Evolutionary conservation across 1,139 yeast genomes (phyloP).

Genomic region (Kodamaea fungicola): DNA sequence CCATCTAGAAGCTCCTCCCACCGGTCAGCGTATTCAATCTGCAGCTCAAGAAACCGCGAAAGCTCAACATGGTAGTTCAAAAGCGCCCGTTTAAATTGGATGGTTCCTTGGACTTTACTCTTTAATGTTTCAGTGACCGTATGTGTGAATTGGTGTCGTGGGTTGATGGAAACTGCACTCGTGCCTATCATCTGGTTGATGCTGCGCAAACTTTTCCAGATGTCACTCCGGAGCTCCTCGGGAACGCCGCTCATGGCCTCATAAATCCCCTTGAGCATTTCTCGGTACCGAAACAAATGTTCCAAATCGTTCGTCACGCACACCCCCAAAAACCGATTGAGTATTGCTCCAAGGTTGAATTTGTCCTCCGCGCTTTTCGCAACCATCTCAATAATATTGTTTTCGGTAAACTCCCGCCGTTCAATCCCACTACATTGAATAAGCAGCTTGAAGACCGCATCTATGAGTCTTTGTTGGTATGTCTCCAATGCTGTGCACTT

Average conservation of each 20-base stretch:
- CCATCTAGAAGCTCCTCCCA: constrained; percentile 16
- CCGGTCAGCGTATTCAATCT: constrained; percentile 12
- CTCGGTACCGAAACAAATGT: constrained; percentile 7
- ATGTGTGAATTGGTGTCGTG: neutral
- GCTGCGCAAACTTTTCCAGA: no score
- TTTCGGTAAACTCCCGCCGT: constrained; percentile 1
- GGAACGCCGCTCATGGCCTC: neutral
- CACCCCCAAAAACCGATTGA: constrained; percentile 2
- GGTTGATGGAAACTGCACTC: no score
- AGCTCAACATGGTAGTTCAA: constrained; percentile 1
- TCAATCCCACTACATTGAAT: constrained; percentile 7
- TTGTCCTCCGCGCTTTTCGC: constrained; percentile 14
- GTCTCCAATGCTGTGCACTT: neutral
- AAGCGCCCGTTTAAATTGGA: constrained; percentile 3
- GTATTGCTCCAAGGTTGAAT: constrained; percentile 14
- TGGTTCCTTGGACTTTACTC: constrained; percentile 1
- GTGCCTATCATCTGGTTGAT: no score
- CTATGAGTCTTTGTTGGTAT: constrained; percentile 5
- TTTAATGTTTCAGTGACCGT: constrained; percentile 1
- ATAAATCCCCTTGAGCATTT: constrained; percentile 3
- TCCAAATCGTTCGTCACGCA: constrained; percentile 3
- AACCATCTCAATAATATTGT: constrained; percentile 16
- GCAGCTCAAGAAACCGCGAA: constrained; percentile 12
- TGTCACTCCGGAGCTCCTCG: neutral
- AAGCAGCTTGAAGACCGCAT: constrained; percentile 7